Base-by-base conservation (phyloP, 2,329 filamentous ascomycete species). In the Paecilomyces niveus region DNA sequence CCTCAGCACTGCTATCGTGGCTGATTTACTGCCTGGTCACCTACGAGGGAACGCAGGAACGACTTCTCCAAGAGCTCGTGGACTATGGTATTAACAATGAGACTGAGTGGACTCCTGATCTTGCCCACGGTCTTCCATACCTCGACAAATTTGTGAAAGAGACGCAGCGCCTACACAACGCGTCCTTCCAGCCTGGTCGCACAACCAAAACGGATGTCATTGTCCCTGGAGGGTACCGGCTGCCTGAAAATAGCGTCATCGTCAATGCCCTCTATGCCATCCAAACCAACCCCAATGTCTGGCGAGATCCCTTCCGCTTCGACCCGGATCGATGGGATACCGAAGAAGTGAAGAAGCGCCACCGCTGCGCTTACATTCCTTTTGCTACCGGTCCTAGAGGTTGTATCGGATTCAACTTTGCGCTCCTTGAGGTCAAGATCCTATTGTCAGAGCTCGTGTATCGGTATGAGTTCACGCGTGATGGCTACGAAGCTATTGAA, bases 331-430 rank as follows among this genome's bases (percentile, higher is more conserved):
- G 85, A 2, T 87, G 85, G 85, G 79, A 81, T 61, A 78, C 78
- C 0, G 78, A 81, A 0, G 71, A 75, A 11, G 82, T 83, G 58
- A 83, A 82, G 72, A 78, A 76, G 62, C 67, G 78, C 1, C 81
- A 80, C 52, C 76, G 77, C 29, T 78, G 76, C 1, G 73, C 80
- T 0, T 87, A 86, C 63, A 73, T 82, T 3, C 85, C 85, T 0
- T 88, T 87, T 61, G 84, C 80, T 0, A 73, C 78, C 0, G 85
- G 85, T 0, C 80, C 76, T 0, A 74, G 85, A 1, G 80, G 79
- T 71, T 87, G 85, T 61, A 83, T 87, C 57, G 85, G 84, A 0
- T 86, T 85, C 77, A 87, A 85, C 70, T 85, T 87, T 68, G 85
- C 84, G 0, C 72, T 87, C 5, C 78, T 81, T 59, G 83, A 87